A percentile compares a stretch with the other conserved stretches of the same genome.
phyloP scores from a whole-genome alignment of 2,329 filamentous ascomycete genomes.

The Helotiales sp. region DNA sequence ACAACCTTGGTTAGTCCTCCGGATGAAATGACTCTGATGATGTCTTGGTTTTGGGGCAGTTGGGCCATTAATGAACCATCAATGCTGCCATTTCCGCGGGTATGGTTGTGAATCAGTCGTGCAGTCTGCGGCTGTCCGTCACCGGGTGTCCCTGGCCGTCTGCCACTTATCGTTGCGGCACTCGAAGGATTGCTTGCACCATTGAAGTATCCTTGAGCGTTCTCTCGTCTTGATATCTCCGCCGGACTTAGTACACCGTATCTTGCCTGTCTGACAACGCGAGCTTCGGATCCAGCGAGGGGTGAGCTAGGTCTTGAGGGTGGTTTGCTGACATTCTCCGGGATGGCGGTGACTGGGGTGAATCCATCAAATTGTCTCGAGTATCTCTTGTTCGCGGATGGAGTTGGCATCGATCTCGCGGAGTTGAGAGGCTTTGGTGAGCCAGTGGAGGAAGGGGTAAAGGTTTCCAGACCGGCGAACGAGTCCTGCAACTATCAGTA shows the following conservation, averaged over 20 bases:
- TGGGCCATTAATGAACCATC: slow-evolving; percentile 87
- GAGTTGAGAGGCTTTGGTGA: slow-evolving; percentile 67
- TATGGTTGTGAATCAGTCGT: slow-evolving; percentile 69
- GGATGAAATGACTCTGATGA: slow-evolving; percentile 92
- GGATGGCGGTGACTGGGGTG: slow-evolving; percentile 37
- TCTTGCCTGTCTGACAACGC: slow-evolving; percentile 49
- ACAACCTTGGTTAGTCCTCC: slow-evolving; percentile 91
- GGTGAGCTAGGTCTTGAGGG: slow-evolving; percentile 76
- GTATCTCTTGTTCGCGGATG: slow-evolving; percentile 64
- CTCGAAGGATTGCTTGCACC: slow-evolving; percentile 54
- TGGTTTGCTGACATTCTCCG: slow-evolving; percentile 54
- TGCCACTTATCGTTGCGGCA: slow-evolving; percentile 57
- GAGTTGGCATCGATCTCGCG: slow-evolving; percentile 51
- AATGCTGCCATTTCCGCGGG: slow-evolving; percentile 80
- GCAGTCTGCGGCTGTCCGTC: slow-evolving; percentile 62
- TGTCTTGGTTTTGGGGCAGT: slow-evolving; percentile 81
- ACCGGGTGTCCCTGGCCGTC: slow-evolving; percentile 64
- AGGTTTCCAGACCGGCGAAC: slow-evolving; percentile 75
- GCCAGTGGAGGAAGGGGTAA: slow-evolving; percentile 65
- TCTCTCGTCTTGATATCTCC: slow-evolving; percentile 56
- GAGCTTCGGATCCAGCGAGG: slow-evolving; percentile 40
- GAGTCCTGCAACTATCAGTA: slow-evolving; percentile 67
- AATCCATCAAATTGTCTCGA: slow-evolving; percentile 62
- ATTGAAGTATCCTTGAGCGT: slow-evolving; percentile 57
- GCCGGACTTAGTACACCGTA: slow-evolving; percentile 65